Evolutionary conservation across 2,329 filamentous ascomycete genomes (phyloP), one percentile per base, ranked within the genome.

Genomic region (Massarina eburnea): DNA sequence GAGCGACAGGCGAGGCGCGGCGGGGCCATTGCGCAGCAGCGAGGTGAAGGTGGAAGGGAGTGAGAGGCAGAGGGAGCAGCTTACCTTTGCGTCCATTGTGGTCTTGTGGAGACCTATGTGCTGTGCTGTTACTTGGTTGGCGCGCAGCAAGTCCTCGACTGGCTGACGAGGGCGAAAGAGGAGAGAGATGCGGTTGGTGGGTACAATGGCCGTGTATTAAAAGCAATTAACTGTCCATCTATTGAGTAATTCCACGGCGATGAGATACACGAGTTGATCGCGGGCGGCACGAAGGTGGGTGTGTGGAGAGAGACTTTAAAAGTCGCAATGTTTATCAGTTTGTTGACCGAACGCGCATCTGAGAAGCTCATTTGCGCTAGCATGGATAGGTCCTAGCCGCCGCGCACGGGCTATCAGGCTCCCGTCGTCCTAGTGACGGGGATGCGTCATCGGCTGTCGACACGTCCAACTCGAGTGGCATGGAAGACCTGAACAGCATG

Each of bases 51-150:
- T 14, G 12, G 24, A 26, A 12, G 21, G 9, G 26, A 43, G 27
- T 12, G 15, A n/a, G 3, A 45, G 14, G 41, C 20, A 37, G 45
- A 38, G 20, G 24, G 19, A 20, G 35, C 9, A 40, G 35, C 62
- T 61, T 66, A 75, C 73, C 67, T 74, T 74, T 62, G 72, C 72
- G 49, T 75, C 72, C 73, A 74, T 74, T 59, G 41, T 51, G 43
- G 47, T 45, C 41, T 49, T 43, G 39, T 39, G 48, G 7, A 6
- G 14, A n/a, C 14, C 30, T n/a, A 18, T 33, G 30, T 26, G 24
- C 24, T 6, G 24, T 26, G 24, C 24, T 26, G 24, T 10, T 26
- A 10, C 10, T 26, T 26, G 24, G n/a, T n/a, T 8, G 14, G 58
- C 58, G 49, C 48, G 55, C 51, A 39, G 51, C 43, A 52, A 52